Base-by-base conservation (phyloP, 1,139 yeast genomes). In the Yamadazyma siamensis region DNA sequence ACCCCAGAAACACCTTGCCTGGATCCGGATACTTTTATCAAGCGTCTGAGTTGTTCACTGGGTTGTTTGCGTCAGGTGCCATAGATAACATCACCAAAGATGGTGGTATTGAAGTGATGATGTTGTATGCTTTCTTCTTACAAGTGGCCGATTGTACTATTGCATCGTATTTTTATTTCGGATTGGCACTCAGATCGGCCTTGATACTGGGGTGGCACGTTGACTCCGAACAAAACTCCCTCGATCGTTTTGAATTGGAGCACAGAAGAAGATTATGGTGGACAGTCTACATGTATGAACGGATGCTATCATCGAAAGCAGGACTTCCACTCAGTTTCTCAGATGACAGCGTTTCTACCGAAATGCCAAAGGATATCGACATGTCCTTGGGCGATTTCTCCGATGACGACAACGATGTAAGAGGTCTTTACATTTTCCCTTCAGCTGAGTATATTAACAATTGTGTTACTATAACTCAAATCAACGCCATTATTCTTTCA, bases 241-340 rank as follows among this genome's bases (percentile, higher is more conserved):
- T 82, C 32, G 69, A 78, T 34, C 56, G 85, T 31, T 80, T 71
- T 46, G 88, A 82, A 47, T 55, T 82, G 32, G 95, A 86, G 44
- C 95, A 86, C 52, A 63, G 94, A 42, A 65, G 95, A 49, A 62
- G 95, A 43, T 59, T 86, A 13, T 86, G 94, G 91, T 86, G 95
- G 95, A 84, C 95, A 0, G 89, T 85, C 8, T 85, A 84, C 55
- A 84, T 84, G 85, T 81, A 81, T 49, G 95, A 86, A 57, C 59
- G 94, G 52, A 85, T 85, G 87, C 59, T 85, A 26, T 80, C 88
- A 13, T 81, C 94, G 9, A 86, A 86, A 48, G 89, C 91, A 1
- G 95, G 95, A 0, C 61, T 85, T 22, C 95, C 95, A 0, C 56
- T 84, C 26, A 78, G 89, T 33, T 71, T 85, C 41, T 78, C 86